phyloP scores from a whole-genome alignment of 2,329 filamentous ascomycete genomes.

The Trichoderma gracile region DNA sequence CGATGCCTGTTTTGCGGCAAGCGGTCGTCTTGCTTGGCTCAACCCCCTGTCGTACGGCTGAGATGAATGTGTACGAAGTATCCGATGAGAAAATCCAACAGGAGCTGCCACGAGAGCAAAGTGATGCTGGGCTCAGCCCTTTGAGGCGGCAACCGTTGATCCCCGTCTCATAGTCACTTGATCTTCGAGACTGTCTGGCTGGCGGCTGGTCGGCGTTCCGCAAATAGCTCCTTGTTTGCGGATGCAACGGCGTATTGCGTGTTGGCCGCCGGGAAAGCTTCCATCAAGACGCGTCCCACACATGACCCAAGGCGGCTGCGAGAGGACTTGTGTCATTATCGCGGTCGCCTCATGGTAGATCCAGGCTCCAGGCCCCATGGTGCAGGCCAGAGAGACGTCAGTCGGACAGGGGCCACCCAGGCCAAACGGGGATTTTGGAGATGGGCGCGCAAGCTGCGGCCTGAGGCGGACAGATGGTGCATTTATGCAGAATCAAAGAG shows the following conservation, averaged over 20 bases:
- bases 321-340: constrained; percentile 7
- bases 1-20: not conserved
- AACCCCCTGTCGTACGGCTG: not conserved
- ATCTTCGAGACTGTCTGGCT: not conserved
- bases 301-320: not conserved
- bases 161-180: constrained; percentile 8
- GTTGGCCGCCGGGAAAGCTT: not conserved
- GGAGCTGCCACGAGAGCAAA: not conserved
- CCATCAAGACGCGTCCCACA: not conserved
- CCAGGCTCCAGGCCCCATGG: not conserved
- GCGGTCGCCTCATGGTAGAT: not conserved
- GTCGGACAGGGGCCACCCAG: not conserved
- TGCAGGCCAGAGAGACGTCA: not conserved
- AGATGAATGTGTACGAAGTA: not conserved
- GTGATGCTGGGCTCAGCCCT: not conserved
- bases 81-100: not conserved
- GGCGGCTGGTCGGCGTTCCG: constrained; percentile 4
- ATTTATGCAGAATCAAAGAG: constrained; percentile 1
- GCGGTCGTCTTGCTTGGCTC: not conserved
- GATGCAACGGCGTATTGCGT: not conserved
- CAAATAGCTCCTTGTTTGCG: constrained; percentile 9
- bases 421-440: not conserved
- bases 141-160: not conserved
- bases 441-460: not conserved
- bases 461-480: not conserved